These are phyloP conservation scores for Kodamaea restingae DNA, from an alignment of 805 yeast genomes.

Conservation along the genomic window DNA sequence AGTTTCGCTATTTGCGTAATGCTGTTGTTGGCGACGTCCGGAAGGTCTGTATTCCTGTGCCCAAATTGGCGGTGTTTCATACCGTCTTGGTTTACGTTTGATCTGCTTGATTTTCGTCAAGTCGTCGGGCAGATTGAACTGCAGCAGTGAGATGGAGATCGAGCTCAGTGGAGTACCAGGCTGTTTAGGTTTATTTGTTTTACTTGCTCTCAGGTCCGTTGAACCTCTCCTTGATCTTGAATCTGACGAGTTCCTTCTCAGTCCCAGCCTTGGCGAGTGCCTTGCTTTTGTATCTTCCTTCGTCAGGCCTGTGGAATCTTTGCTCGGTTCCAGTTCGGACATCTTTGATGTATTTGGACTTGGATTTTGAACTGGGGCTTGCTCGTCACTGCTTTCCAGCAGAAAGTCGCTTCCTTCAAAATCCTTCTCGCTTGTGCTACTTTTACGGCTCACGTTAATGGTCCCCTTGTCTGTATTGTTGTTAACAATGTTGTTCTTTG, in stretches of 20 bases:
- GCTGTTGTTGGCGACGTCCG: constrained; percentile 9
- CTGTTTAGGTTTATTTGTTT: constrained; percentile 16
- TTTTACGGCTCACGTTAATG: constrained; percentile 25
- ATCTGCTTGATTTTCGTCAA: constrained; percentile 22
- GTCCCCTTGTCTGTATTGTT: constrained; percentile 36
- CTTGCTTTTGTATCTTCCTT: too few species aligned
- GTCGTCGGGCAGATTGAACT: constrained; percentile 16
- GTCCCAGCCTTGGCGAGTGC: too few species aligned
- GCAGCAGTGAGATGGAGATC: background rate
- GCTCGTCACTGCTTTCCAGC: background rate
- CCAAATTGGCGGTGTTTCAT: constrained; percentile 72
- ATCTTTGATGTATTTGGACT: too few species aligned
- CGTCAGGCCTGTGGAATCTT: too few species aligned
- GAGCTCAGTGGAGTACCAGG: constrained; percentile 3
- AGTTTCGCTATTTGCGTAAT: background rate
- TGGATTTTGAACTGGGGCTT: too few species aligned
- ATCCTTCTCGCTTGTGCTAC: constrained; percentile 8
- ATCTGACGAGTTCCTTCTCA: too few species aligned
- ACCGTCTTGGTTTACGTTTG: constrained; percentile 53
- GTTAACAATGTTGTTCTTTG: constrained; percentile 30
- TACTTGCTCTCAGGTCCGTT: too few species aligned
- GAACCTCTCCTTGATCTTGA: too few species aligned
- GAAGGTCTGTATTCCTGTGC: constrained; percentile 59
- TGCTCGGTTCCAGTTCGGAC: too few species aligned
- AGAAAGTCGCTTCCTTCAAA: background rate